phyloP scores from a whole-genome alignment of 495 filamentous ascomycete species.

The Cercophora newfieldiana region DNA sequence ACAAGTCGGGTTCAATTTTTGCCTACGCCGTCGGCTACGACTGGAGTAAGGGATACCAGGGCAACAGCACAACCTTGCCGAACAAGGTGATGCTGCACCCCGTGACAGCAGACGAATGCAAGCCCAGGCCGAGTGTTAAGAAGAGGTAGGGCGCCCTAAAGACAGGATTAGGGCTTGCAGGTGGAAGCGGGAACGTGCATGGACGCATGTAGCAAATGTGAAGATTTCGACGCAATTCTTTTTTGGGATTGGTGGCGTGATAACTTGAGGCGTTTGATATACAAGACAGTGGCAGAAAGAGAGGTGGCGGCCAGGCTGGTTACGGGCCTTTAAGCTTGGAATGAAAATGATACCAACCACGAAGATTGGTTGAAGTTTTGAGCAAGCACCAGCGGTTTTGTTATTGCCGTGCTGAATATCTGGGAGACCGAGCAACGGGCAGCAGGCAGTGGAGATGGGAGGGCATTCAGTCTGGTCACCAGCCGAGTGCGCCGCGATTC shows the following conservation, averaged over 20 bases:
- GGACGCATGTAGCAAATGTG: not conserved
- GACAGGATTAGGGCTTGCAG: not conserved
- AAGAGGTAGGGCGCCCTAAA: slow-evolving; percentile 33
- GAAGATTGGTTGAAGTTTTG: not conserved
- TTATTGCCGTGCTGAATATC: no score
- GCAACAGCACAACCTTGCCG: slow-evolving; percentile 66
- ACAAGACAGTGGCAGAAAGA: not conserved
- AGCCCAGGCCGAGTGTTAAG: slow-evolving; percentile 42
- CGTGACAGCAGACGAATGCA: slow-evolving; percentile 70
- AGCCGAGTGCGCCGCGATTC: no score
- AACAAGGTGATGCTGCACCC: slow-evolving; percentile 94
- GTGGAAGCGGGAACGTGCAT: no score
- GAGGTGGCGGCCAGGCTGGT: not conserved
- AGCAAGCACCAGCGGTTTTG: no score
- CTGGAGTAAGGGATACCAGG: slow-evolving; percentile 88
- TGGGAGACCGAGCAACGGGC: no score
- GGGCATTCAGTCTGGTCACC: no score
- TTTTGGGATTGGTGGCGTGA: not conserved
- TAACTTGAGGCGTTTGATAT: not conserved
- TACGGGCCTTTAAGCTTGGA: not conserved
- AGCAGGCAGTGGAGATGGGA: no score
- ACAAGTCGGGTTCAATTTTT: slow-evolving; percentile 77
- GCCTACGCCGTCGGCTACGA: slow-evolving; percentile 94
- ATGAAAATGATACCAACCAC: slow-evolving; percentile 2
- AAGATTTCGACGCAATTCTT: not conserved